Evolutionary conservation across 2,329 filamentous ascomycete species (phyloP), one percentile per base, ranked within the genome.

Genomic region (Monascus ruber): DNA sequence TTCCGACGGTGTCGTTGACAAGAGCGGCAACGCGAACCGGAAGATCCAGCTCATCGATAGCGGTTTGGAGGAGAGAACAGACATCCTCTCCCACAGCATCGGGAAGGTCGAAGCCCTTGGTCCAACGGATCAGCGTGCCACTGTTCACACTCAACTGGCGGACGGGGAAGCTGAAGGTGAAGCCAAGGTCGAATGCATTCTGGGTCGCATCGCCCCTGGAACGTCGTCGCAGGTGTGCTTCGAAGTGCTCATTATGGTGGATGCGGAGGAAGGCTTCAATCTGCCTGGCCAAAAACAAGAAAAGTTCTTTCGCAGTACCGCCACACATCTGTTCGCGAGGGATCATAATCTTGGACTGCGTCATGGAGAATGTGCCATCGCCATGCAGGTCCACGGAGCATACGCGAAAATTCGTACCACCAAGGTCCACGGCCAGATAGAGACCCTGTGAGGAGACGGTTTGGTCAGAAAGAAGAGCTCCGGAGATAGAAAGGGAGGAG

Each of bases 141-240:
- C 87, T 89, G 73, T 96, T 96, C 61, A 98, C 94, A 31, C 86
- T 88, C 42, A 84, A 73, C 62, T 98, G 91, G 59, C 93, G 79
- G 31, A 96, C 88, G 2, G 91, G 91, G 68, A 96, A 98, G 59
- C 85, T 94, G 66, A 98, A 98, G 38, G 91, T 98, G 67, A 98
- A 98, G n/a, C 91, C 91, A 33, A 98, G 73, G 53, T 87, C 84
- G 68, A 96, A 94, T 44, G 91, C 77, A 42, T 89, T 73, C 59
- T 89, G 79, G 46, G 86, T 79, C 39, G 70, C 69, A 56, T 71
- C 79, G 26, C 76, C 77, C 36, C 74, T 69, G 46, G 75, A 67
- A 44, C 81, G 76, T 45, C 81, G 76, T 50, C 74, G 73, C 42
- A 80, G 60, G 60, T 86, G 74, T 45, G 77, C 72, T 53, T 81